Evolutionary conservation across 2,329 filamentous ascomycete genomes (phyloP).

Genomic region (Cercospora citrullina): DNA sequence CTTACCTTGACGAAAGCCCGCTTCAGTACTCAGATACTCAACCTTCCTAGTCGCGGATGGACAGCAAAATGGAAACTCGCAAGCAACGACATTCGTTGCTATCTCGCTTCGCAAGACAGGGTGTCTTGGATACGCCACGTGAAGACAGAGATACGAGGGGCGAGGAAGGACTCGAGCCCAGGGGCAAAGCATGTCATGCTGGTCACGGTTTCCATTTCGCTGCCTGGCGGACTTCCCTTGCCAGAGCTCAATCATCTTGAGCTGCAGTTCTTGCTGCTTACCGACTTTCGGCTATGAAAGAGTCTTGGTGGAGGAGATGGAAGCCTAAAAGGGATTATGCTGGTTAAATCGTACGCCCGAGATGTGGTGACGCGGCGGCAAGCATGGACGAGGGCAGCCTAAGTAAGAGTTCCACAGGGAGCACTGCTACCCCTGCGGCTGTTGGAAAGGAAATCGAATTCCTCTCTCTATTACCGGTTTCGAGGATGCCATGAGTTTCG

Average conservation of each 20-base stretch:
- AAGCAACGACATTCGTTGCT: not conserved
- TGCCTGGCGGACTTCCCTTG: conserved; percentile 75
- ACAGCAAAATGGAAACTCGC: not conserved
- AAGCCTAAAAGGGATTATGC: conserved; percentile 96
- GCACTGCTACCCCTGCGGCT: not conserved
- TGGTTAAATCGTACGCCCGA: no score
- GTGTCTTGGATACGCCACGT: not conserved
- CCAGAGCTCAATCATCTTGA: conserved; percentile 94
- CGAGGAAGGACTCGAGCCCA: not conserved
- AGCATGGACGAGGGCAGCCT: no score
- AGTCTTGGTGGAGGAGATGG: conserved; percentile 92
- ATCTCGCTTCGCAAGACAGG: not conserved
- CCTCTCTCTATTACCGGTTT: no score
- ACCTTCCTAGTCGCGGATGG: not conserved
- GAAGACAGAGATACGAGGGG: not conserved
- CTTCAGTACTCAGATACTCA: not conserved
- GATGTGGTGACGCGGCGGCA: no score
- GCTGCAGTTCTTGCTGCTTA: conserved; percentile 89
- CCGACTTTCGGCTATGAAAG: conserved; percentile 91
- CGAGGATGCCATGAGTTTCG: not conserved
- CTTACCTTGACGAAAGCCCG: not conserved
- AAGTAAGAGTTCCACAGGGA: conserved; percentile 34
- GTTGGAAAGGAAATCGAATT: no score
- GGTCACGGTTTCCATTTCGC: not conserved
- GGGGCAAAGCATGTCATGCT: not conserved